Base-by-base conservation (phyloP, 805 yeast genomes). In the Candida alai region DNA sequence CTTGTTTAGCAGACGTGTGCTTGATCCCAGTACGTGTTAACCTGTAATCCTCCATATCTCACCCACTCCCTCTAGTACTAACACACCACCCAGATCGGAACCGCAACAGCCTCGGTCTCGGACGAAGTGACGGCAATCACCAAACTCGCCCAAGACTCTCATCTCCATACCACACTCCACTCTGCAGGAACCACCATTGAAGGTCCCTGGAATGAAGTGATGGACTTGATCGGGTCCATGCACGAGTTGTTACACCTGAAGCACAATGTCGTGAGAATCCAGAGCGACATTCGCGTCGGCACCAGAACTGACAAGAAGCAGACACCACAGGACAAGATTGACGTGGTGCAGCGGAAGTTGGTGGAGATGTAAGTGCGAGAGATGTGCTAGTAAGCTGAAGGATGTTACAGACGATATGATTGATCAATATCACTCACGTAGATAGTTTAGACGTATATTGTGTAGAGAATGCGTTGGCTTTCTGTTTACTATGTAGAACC, bases 171-270 rank as follows among this genome's bases (percentile, higher is more conserved):
- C 42, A 77, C 84, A 1, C 63, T 87, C 40, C 96, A 87, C 58
- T 82, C 94, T 46, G 96, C 96, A 2, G 96, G 96, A 3, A 87
- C 96, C 5, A 86, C 96, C 2, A 78, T 83, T 46, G 83, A 84
- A 48, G 96, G 96, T 1, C 88, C 87, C n/a, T 88, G 96, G 96
- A 77, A 78, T 49, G 88, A 83, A 36, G 96, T 88, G 1, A 81
- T 79, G 77, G 75, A 69, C 21, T 60, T 85, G 34, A 81, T 87
- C 47, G 96, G 96, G 6, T 73, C 75, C 45, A 62, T 86, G 47
- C 96, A 87, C 51, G 79, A 80, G 49, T 65, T 65, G 28, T 72
- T 84, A 34, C 96, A 87, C 50, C 44, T 47, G 6, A 68, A 68
- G 4, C 65, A 73, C 44, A 95, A 94, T 1, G 76, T 84, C 9